Evolutionary conservation across 257 asterid species (phyloP), one percentile per base, ranked within the genome.

Genomic region (Linaria vulgaris): DNA sequence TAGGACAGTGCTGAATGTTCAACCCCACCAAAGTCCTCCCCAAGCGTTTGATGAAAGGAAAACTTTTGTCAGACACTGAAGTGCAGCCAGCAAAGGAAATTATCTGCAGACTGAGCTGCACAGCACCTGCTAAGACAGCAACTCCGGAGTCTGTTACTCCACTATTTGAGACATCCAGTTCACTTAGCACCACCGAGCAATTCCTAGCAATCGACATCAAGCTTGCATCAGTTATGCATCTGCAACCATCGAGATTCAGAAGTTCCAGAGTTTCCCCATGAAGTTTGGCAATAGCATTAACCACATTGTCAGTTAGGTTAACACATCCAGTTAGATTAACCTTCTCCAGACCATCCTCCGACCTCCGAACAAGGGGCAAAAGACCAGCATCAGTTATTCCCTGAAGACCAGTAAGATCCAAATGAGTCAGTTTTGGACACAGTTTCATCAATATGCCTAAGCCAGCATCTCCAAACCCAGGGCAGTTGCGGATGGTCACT

Each of bases 201-300:
- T 79, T 72, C 41, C 47, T 74, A 2, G 88, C 85, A 56, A 94
- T 67, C 17, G 86, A 83, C 12, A 48, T 64, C 80, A 90, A 72
- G 76, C 90, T 85, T 38, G 39, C 69, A 73, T 90, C 95, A 6
- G 84, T 82, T 22, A 94, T 61, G 53, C 48, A 15, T 58, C 50
- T 71, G 80, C 99, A 90, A 6, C 89, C 86, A 12, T 90, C 95
- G 24, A 94, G 85, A 56, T 77, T 90, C 51, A 94, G 80, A 67
- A 66, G 54, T 79, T 84, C 91, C 0, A 94, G 78, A 17, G 92
- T 84, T 23, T 64, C 73, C 0, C 96, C 95, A 14, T 94, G 95
- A 25, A 77, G 63, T 82, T 73, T 77, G 9, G 81, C 78, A 17
- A 88, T 74, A 55, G 87, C 79, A 17, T 75, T 64, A 56, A 83